Evolutionary conservation across 768 basidiomycete species (phyloP).

Genomic region (Tephrocybe sp.): DNA sequence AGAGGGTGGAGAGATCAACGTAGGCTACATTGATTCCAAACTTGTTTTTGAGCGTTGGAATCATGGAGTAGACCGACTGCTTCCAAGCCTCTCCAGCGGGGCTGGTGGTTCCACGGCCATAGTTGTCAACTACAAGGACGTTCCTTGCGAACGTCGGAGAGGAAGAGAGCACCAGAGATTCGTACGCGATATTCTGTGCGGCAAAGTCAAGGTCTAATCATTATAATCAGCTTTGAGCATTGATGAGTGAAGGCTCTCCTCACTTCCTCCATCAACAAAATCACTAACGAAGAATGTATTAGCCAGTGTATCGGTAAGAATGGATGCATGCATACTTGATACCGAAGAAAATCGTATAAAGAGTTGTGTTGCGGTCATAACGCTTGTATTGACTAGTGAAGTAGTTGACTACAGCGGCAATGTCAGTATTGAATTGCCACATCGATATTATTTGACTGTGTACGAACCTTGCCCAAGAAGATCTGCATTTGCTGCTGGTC

Average conservation of each 20-base stretch:
- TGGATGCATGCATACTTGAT: conserved; percentile 38
- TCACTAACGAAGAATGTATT: conserved; percentile 32
- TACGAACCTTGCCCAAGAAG: conserved; percentile 25
- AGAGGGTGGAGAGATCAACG: conserved; percentile 44
- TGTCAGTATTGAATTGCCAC: not conserved
- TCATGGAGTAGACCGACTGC: conserved; percentile 37
- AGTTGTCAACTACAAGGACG: conserved; percentile 50
- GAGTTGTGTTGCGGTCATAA: conserved; percentile 37
- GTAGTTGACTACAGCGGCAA: conserved; percentile 16
- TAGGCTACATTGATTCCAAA: conserved; percentile 40
- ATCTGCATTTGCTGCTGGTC: conserved; percentile 14
- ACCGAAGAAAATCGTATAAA: conserved; percentile 53
- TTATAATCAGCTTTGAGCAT: conserved; percentile 1
- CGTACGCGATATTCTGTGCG: conserved; percentile 35
- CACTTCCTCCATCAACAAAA: conserved; percentile 36
- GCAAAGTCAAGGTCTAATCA: conserved; percentile 27
- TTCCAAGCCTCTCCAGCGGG: conserved; percentile 44
- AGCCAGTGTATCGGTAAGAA: not conserved
- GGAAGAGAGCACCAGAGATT: conserved; percentile 38
- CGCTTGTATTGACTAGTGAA: conserved; percentile 17
- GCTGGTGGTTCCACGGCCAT: conserved; percentile 42
- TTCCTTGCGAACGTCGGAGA: conserved; percentile 46
- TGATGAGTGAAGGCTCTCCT: not conserved
- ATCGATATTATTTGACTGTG: not conserved
- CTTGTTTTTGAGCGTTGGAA: conserved; percentile 28